Base-by-base conservation (phyloP, 257 asterid species). In the Anisodus tanguticus region DNA sequence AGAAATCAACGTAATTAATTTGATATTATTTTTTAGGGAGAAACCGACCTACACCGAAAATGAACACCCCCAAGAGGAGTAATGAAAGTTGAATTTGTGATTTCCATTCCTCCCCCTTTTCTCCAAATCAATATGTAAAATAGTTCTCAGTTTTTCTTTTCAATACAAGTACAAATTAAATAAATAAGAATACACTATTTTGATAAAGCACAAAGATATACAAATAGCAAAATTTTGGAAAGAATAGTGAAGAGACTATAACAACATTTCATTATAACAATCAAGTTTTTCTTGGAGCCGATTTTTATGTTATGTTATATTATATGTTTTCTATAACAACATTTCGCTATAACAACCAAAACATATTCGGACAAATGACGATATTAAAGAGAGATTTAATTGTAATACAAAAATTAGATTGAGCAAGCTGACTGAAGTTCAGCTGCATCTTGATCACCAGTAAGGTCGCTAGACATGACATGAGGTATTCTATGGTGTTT, bases 401-500 rank as follows among this genome's bases (percentile, higher is more conserved):
- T 64, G 17, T 37, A 47, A 19, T 7, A 57, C 54, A 41, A 83
- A n/a, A 49, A 71, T 92, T 90, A 92, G 70, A 77, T 86, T 43
- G 92, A 91, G 84, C 86, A 85, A 35, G 95, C 93, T 58, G 90
- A 85, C 85, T 87, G 88, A 68, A 80, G 66, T 55, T 84, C 83
- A 13, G 89, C 85, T 22, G 51, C 86, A 51, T 41, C 80, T 88
- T 88, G 89, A 51, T 93, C 91, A 49, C 90, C 89, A 41, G 84
- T 39, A 86, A 96, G 97, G 90, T 94, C 99, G 64, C 35, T 84
- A 22, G 98, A 96, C 89, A 88, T 69, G 60, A 95, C 92, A 41
- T 88, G 84, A 49, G 98, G 97, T 89, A 96, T 96, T 89, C 99
- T 89, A 82, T 94, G 98, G 63, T 94, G 95, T 88, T 90, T 91